Base-by-base conservation (phyloP, 805 yeast species). In the Wickerhamomyces alni region DNA sequence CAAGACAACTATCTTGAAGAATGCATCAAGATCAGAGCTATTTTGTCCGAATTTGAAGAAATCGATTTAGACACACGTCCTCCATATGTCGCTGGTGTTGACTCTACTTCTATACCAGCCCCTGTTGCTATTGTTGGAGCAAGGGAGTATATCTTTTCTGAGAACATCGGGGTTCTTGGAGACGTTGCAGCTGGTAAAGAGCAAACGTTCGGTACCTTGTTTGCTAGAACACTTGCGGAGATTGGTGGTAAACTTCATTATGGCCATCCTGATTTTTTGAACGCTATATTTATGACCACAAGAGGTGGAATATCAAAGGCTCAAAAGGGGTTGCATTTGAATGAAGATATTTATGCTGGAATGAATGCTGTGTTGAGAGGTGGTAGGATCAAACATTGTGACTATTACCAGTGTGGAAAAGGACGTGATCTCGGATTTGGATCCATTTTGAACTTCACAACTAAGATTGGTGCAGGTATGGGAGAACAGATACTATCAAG, bases 381-480 rank as follows among this genome's bases (percentile, higher is more conserved):
- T 32, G 98, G 97, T 2, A 72, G 91, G 50, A 89, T 89, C 45
- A 89, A 89, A 65, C 98, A 91, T 60, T 85, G 96, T 62, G 98
- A 91, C 56, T 91, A 83, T 62, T 88, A 80, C 62, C 98, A 91
- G 61, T 91, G 98, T 63, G 98, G 98, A 25, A 91, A 91, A 59
- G 98, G 98, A 0, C 73, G 98, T 59, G 98, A 91, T 66, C 66
- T 91, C 40, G 98, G 98, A 3, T 91, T 91, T 63, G 83, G 88
- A 1, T 86, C 96, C 0, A 88, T 91, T 48, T 68, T 91, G 50
- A 91, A 89, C 57, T 91, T 91, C 66, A 91, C 96, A 0, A 83
- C 96, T 2, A 91, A 91, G 64, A 89, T 91, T 57, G 98, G 98
- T 3, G 93, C 96, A 32, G 98, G 98, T 37, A 91, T 91, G 98